Percentiles rank a stretch among this genome's conserved stretches.
Conservation (phyloP, 176 grass and related monocot genomes). For the Oryza meyeriana region DNA sequence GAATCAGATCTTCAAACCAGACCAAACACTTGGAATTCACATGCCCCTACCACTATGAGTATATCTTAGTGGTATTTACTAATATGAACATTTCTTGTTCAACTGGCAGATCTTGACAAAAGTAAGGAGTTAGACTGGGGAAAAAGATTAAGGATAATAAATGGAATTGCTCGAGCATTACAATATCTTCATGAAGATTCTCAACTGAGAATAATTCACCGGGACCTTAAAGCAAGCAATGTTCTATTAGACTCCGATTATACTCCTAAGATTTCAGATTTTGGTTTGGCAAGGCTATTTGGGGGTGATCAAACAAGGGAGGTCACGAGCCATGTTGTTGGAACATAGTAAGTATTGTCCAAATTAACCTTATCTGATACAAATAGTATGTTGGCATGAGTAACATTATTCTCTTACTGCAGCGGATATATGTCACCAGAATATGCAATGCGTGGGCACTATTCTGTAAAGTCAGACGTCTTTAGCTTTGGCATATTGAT, state of each 20-base stretch:
- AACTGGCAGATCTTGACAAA: slow-evolving; percentile 38
- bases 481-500: slow-evolving; percentile 66
- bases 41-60: background rate
- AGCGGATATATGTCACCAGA: slow-evolving; percentile 53
- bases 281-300: slow-evolving; percentile 60
- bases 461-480: slow-evolving; percentile 61
- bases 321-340: slow-evolving; percentile 45
- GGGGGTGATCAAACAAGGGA: slow-evolving; percentile 42
- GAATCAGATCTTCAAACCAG: background rate
- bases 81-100: background rate
- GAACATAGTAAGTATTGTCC: slow-evolving; percentile 66
- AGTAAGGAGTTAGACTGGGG: slow-evolving; percentile 41
- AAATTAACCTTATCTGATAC: background rate
- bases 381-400: background rate
- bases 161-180: slow-evolving; percentile 51
- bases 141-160: slow-evolving; percentile 33
- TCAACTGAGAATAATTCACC: slow-evolving; percentile 47
- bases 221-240: slow-evolving; percentile 37
- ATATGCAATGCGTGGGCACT: slow-evolving; percentile 61
- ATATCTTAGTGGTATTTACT: background rate
- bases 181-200: slow-evolving; percentile 75
- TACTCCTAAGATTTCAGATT: slow-evolving; percentile 73
- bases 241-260: slow-evolving; percentile 39
- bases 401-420: slow-evolving; percentile 4
- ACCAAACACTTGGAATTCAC: background rate